A percentile compares a stretch with the other conserved stretches of the same genome.
These are phyloP conservation scores for Dioscorea alata DNA, from an alignment of 106 monocot genomes.

Conservation along the genomic window DNA sequence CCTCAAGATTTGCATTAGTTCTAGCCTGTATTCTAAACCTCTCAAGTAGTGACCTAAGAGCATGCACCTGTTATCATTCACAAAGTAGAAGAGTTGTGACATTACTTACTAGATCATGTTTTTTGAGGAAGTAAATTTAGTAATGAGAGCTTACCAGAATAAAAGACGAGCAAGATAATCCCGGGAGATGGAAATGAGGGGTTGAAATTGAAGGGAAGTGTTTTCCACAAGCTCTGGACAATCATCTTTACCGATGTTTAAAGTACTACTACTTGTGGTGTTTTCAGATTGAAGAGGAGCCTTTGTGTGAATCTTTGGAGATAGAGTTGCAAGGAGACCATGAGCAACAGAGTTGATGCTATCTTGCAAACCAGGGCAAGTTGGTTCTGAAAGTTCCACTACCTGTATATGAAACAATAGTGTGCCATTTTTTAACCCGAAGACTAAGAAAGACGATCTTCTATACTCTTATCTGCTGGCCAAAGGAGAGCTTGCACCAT, in stretches of 20 bases:
- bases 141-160: constrained; percentile 49
- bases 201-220: constrained; percentile 67
- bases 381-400: constrained; percentile 74
- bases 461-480: not conserved
- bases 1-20: constrained; percentile 67
- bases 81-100: not conserved
- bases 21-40: constrained; percentile 76
- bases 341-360: constrained; percentile 72
- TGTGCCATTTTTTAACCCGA: not conserved
- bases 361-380: constrained; percentile 59
- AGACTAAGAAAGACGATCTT: not conserved
- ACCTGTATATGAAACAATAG: constrained; percentile 40
- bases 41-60: constrained; percentile 83
- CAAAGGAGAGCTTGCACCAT: no score
- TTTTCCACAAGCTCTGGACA: constrained; percentile 61
- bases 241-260: constrained; percentile 50
- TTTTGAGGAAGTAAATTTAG: not conserved
- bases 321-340: constrained; percentile 83
- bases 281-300: constrained; percentile 46
- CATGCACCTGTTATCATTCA: constrained; percentile 74
- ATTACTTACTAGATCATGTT: not conserved
- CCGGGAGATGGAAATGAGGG: constrained; percentile 68
- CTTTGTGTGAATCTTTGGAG: constrained; percentile 76
- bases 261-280: constrained; percentile 17
- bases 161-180: constrained; percentile 88